These are phyloP conservation scores for Russula abietina DNA, from an alignment of 768 basidiomycete genomes.

Conservation along the genomic window DNA sequence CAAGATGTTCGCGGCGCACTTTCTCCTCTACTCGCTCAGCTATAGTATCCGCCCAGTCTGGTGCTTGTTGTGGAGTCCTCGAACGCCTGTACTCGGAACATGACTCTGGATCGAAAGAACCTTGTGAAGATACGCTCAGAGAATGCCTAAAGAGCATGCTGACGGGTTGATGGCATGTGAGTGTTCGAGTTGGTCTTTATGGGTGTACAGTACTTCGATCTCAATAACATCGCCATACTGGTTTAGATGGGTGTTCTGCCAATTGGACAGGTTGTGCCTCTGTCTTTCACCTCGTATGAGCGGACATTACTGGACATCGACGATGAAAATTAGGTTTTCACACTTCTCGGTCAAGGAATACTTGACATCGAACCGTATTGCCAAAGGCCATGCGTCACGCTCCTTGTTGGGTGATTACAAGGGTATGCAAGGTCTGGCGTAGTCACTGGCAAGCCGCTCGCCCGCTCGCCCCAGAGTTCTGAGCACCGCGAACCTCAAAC, in stretches of 20 bases:
- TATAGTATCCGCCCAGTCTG: background rate
- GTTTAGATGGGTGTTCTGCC: background rate
- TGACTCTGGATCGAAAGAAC: background rate
- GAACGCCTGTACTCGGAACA: background rate
- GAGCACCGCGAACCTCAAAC: too few species aligned
- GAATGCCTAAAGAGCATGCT: background rate
- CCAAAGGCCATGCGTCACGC: background rate
- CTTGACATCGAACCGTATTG: background rate
- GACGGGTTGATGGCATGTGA: background rate
- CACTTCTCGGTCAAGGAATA: background rate
- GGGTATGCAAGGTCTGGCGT: too few species aligned
- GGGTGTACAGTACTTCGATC: background rate
- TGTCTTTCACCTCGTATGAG: background rate
- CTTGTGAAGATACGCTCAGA: background rate
- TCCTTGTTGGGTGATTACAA: too few species aligned
- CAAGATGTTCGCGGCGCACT: background rate
- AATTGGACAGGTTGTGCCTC: background rate
- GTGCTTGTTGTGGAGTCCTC: background rate
- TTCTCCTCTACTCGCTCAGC: background rate
- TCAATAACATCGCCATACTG: background rate
- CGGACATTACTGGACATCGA: background rate
- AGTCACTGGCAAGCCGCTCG: too few species aligned
- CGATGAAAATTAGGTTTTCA: background rate
- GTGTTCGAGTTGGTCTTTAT: background rate
- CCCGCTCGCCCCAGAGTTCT: too few species aligned